Conservation (phyloP, 2,329 filamentous ascomycete species). For the Exophiala viscosa region DNA sequence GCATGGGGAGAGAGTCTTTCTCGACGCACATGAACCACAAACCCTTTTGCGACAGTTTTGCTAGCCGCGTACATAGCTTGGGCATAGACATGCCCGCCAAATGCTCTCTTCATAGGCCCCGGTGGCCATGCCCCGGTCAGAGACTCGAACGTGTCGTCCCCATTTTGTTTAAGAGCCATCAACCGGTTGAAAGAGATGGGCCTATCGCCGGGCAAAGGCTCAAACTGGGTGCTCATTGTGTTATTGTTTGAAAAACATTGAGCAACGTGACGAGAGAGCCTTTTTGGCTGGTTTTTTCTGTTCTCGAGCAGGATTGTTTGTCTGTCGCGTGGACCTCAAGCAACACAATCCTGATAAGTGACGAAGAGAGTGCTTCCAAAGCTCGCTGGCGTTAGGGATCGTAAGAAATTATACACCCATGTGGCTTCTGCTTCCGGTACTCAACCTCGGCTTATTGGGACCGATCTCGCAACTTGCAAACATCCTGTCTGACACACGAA, state of each 20-base stretch:
- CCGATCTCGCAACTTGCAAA: no score
- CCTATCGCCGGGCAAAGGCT: conserved; percentile 12
- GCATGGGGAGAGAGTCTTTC: not conserved
- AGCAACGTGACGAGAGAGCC: no score
- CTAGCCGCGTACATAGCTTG: conserved; percentile 56
- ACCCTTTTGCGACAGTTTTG: conserved; percentile 50
- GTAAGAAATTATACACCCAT: no score
- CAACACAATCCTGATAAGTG: no score
- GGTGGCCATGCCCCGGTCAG: conserved; percentile 23
- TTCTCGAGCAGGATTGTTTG: no score
- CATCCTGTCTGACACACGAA: no score
- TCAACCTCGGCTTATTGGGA: no score
- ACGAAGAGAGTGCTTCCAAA: no score
- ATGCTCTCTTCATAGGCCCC: conserved; percentile 32
- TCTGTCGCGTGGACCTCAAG: no score
- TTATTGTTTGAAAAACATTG: not conserved
- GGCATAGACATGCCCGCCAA: conserved; percentile 57
- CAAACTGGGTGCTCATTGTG: conserved; percentile 5
- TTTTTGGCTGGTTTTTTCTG: no score
- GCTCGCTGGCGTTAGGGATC: no score
- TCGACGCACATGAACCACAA: conserved; percentile 49
- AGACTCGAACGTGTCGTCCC: conserved; percentile 18
- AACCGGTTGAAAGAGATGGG: conserved; percentile 21
- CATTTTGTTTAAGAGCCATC: conserved; percentile 17
- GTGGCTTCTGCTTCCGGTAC: no score